phyloP scores from a whole-genome alignment of 441 rosid genomes.

The Gossypium gossypioides region DNA sequence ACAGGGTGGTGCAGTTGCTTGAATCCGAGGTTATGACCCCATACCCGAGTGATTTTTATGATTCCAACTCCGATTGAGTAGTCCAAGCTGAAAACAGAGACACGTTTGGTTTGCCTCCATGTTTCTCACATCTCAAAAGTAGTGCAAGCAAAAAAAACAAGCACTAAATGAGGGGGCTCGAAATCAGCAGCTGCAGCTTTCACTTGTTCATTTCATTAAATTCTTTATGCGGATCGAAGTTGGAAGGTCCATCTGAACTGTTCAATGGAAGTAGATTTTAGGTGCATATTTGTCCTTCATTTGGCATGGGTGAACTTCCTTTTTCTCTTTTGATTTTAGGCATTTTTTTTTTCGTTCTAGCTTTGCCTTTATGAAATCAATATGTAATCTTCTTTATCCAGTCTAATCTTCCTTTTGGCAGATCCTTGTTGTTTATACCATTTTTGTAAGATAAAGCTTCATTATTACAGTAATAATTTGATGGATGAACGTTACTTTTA shows the following conservation, averaged over 20 bases:
- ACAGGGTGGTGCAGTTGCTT: conserved; percentile 81
- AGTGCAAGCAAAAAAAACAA: neutral
- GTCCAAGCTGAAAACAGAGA: conserved; percentile 12
- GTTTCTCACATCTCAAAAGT: neutral
- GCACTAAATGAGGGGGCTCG: conserved; percentile 9
- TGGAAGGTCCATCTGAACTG: conserved; percentile 8
- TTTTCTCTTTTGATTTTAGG: conserved; percentile 14
- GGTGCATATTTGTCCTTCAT: conserved; percentile 1
- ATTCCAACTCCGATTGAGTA: conserved; percentile 63
- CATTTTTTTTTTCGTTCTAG: neutral
- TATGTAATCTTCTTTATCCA: conserved; percentile 16
- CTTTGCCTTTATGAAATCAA: neutral
- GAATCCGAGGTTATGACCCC: conserved; percentile 99
- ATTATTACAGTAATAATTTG: conserved; percentile 1
- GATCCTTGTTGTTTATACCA: conserved; percentile 12
- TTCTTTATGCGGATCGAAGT: conserved; percentile 33
- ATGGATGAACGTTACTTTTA: neutral
- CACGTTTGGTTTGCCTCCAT: conserved; percentile 14
- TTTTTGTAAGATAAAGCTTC: conserved; percentile 22
- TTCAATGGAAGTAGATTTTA: conserved; percentile 2
- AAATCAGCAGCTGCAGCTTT: conserved; percentile 21
- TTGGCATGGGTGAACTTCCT: conserved; percentile 12
- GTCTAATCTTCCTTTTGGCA: conserved; percentile 11
- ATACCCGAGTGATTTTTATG: conserved; percentile 91
- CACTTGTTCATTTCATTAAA: conserved; percentile 22